A percentile compares a stretch with the other conserved stretches of the same genome.
These are phyloP conservation scores for Coccomyxa sp. DNA, from an alignment of 139 green algal species.

Conservation along the genomic window DNA sequence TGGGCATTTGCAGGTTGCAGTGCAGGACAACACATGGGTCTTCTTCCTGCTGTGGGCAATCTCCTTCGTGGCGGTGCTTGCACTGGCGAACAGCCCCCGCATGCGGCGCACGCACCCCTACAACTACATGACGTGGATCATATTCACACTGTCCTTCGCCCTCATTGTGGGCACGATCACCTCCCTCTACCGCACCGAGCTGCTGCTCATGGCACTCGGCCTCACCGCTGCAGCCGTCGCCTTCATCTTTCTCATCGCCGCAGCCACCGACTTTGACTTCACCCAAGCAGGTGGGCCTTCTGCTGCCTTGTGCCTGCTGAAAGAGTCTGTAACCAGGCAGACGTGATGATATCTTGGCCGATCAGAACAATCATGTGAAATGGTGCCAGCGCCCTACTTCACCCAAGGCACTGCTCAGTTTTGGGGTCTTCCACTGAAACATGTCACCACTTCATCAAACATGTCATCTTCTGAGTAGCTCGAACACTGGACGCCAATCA, in stretches of 20 bases:
- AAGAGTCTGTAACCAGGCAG: no score
- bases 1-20: not conserved
- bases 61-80: not conserved
- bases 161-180: conserved; percentile 45
- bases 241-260: conserved; percentile 26
- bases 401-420: no score
- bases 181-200: conserved; percentile 11
- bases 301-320: no score
- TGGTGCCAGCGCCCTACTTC: no score
- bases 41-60: not conserved
- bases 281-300: conserved; percentile 23
- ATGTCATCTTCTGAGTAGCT: no score
- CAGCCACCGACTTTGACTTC: conserved; percentile 42
- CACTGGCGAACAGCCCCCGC: not conserved
- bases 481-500: no score
- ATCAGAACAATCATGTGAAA: no score
- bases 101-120: not conserved
- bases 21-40: not conserved
- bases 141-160: conserved; percentile 11
- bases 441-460: no score
- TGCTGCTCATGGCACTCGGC: not conserved
- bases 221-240: conserved; percentile 19
- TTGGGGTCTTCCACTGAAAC: no score
- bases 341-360: no score
- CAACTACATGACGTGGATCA: not conserved